Evolutionary conservation across 768 basidiomycete species (phyloP).

Genomic region (Boletus patriciae): DNA sequence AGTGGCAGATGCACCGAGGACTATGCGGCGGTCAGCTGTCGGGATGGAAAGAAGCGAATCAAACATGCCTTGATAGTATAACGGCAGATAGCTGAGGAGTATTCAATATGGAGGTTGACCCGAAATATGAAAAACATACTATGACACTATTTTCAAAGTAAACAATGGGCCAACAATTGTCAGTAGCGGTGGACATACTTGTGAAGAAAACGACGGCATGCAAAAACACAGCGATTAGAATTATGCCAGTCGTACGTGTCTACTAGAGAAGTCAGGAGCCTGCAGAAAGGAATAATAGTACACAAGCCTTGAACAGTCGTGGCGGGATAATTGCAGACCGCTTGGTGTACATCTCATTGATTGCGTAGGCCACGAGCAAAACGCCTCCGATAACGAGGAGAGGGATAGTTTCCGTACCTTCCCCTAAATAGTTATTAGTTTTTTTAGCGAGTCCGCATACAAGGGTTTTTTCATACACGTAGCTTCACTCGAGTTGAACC

Average conservation of each 20-base stretch:
- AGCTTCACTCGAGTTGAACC: constrained; percentile 37
- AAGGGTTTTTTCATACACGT: constrained; percentile 25
- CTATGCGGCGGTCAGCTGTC: constrained; percentile 8
- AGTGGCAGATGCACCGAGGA: constrained; percentile 40
- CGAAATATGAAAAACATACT: constrained; percentile 15
- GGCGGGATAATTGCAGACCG: constrained; percentile 41
- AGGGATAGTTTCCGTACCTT: constrained; percentile 34
- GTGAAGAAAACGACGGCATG: constrained; percentile 36
- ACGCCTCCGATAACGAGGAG: constrained; percentile 37
- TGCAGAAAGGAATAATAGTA: neutral
- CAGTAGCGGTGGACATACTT: constrained; percentile 18
- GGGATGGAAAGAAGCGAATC: neutral
- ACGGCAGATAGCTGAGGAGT: constrained; percentile 35
- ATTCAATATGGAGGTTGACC: constrained; percentile 2
- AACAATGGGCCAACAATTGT: neutral
- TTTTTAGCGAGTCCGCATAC: neutral
- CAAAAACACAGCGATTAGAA: constrained; percentile 35
- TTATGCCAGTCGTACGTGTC: constrained; percentile 40
- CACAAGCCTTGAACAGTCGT: constrained; percentile 36
- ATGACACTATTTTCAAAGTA: constrained; percentile 22
- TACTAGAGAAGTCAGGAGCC: constrained; percentile 9
- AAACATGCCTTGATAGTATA: constrained; percentile 39
- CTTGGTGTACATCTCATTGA: constrained; percentile 38
- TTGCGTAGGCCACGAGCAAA: constrained; percentile 29
- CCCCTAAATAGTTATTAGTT: constrained; percentile 25